A percentile compares a stretch with the other conserved stretches of the same genome.
Conservation (phyloP, 768 basidiomycete species). For the Tephrocybe sp. region DNA sequence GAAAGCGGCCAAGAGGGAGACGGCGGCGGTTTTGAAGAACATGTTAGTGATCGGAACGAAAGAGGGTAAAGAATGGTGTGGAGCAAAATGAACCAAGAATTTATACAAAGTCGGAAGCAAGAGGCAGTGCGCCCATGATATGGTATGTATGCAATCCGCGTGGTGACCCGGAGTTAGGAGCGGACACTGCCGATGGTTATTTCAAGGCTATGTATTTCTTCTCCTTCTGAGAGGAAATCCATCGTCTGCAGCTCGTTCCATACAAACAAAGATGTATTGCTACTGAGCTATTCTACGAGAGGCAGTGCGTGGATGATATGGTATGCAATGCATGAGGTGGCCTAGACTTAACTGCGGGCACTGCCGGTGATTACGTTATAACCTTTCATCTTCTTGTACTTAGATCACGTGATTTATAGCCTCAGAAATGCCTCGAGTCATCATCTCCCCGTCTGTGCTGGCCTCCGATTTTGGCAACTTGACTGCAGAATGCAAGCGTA, state of each 20-base stretch:
- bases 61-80: slow-evolving; percentile 9
- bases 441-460: slow-evolving; percentile 96
- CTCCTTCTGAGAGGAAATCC: too few species aligned
- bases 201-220: too few species aligned
- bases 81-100: neutral
- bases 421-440: slow-evolving; percentile 72
- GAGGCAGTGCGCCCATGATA: neutral
- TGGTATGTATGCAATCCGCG: too few species aligned
- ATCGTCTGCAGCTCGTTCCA: too few species aligned
- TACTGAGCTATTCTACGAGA: too few species aligned
- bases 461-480: slow-evolving; percentile 97
- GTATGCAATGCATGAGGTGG: too few species aligned
- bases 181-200: too few species aligned
- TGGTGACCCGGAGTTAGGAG: too few species aligned
- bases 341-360: slow-evolving; percentile 3
- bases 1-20: slow-evolving; percentile 35
- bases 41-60: slow-evolving; percentile 26
- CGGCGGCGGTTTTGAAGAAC: slow-evolving; percentile 38
- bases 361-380: slow-evolving; percentile 10
- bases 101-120: too few species aligned
- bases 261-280: too few species aligned
- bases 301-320: neutral
- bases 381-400: neutral
- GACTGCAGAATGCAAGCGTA: slow-evolving; percentile 91
- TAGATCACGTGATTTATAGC: neutral